Evolutionary conservation across 2,329 filamentous ascomycete genomes (phyloP), one percentile per base, ranked within the genome.

Genomic region (Colletotrichum sp.): DNA sequence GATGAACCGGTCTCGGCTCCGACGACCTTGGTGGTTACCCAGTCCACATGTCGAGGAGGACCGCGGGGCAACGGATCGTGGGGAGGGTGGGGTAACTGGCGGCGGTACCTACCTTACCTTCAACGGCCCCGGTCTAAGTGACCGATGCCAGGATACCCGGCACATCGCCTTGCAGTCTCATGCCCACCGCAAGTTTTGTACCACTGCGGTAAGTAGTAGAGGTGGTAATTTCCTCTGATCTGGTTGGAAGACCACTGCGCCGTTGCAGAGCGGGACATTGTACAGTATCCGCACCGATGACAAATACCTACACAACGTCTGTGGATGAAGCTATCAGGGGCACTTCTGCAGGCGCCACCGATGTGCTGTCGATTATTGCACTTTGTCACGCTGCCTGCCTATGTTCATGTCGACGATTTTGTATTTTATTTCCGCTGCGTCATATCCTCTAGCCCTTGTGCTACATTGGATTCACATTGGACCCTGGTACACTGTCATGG

Each of bases 401-500:
- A 64, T 13, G 15, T 18, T 43, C 7, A 18, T 43, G 6, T 62
- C 56, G 58, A 30, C 7, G 27, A 36, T 15, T 65, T 52, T 69
- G 25, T 69, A 32, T 65, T 68, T 58, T 60, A n/a, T 52, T 69
- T 73, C 60, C 70, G 64, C 64, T 55, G 48, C 36, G 74, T 65
- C 70, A 28, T 55, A 22, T 76, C 52, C 60, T 69, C 43, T 74
- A 69, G 58, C 58, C 39, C n/a, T 69, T 28, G 56, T 65, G 65
- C 65, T 65, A 48, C 64, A 56, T 56, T 25, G 16, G 52, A 73
- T 52, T 30, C 58, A 62, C 18, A 48, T 52, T 68, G 66, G 66
- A 70, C 62, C 62, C 69, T 75, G 70, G 68, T 66, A 67, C 28
- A 75, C 62, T 72, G 43, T 67, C 60, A 60, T 74, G 64, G 34